phyloP scores from a whole-genome alignment of 352 stramenopile species.

The Phytophthora cactorum region DNA sequence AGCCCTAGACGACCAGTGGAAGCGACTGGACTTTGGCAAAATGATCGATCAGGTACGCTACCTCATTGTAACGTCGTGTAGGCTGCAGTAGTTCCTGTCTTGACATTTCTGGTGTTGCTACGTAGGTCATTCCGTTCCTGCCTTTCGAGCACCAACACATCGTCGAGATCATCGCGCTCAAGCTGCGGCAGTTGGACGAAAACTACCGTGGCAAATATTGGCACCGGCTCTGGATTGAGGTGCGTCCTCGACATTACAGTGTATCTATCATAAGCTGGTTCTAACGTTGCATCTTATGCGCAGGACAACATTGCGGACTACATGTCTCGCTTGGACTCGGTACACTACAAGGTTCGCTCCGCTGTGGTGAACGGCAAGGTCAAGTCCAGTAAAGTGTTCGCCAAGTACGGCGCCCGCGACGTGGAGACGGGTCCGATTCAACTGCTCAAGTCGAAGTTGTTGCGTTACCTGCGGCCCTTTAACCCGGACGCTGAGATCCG shows the following conservation, averaged over 20 bases:
- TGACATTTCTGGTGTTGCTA: background rate
- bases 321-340: conserved; percentile 76
- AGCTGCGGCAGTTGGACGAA: conserved; percentile 75
- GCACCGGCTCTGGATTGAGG: conserved; percentile 77
- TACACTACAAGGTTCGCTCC: conserved; percentile 76
- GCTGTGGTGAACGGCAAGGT: conserved; percentile 54
- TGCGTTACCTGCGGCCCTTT: conserved; percentile 79
- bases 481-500: conserved; percentile 77
- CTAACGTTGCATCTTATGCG: conserved; percentile 1
- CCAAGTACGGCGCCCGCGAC: conserved; percentile 85
- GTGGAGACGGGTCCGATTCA: conserved; percentile 82
- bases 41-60: conserved; percentile 79
- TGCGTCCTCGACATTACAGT: conserved; percentile 23
- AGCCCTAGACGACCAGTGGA: conserved; percentile 86
- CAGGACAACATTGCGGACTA: conserved; percentile 63
- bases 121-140: conserved; percentile 87
- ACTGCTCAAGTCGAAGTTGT: conserved; percentile 81
- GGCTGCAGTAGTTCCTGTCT: background rate
- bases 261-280: background rate
- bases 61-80: background rate
- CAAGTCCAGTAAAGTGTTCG: conserved; percentile 73
- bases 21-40: conserved; percentile 89
- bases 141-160: conserved; percentile 88
- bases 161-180: conserved; percentile 80
- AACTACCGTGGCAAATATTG: conserved; percentile 83